Percentiles rank a stretch among this genome's conserved stretches.
phyloP scores from a whole-genome alignment of 2,329 filamentous ascomycete species.

The Colletotrichum sp. region DNA sequence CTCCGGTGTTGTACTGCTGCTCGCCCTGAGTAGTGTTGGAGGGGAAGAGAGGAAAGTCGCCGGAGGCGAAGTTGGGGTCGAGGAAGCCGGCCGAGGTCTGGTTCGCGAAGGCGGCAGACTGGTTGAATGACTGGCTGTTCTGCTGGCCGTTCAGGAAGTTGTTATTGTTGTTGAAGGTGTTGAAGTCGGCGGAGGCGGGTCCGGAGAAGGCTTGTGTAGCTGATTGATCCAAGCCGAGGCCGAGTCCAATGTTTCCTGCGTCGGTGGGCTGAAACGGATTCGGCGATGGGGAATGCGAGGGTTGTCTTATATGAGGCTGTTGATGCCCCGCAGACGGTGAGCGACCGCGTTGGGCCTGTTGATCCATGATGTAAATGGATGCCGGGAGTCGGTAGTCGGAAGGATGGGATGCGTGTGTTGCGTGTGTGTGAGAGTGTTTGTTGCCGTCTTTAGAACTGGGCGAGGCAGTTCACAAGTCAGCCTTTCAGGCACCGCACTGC shows the following conservation, averaged over 20 bases:
- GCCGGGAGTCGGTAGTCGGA: constrained; percentile 21
- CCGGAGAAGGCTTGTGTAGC: constrained; percentile 44
- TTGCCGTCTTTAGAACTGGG: constrained; percentile 39
- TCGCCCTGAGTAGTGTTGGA: constrained; percentile 46
- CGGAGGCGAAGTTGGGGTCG: constrained; percentile 54
- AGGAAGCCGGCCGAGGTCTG: constrained; percentile 52
- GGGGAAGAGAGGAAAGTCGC: constrained; percentile 71
- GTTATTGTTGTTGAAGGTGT: constrained; percentile 49
- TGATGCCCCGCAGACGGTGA: constrained; percentile 66
- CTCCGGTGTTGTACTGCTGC: constrained; percentile 65
- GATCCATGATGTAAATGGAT: constrained; percentile 40
- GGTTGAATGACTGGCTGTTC: constrained; percentile 43
- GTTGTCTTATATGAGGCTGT: constrained; percentile 69
- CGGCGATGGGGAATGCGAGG: constrained; percentile 66
- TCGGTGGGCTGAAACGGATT: constrained; percentile 56
- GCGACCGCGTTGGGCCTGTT: constrained; percentile 54
- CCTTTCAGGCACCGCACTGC: constrained; percentile 45
- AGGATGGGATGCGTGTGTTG: constrained; percentile 1
- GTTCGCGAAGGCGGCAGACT: constrained; percentile 41
- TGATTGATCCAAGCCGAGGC: constrained; percentile 62
- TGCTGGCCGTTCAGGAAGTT: constrained; percentile 57
- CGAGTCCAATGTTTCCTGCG: constrained; percentile 54
- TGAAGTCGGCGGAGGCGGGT: constrained; percentile 48
- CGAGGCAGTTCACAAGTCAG: constrained; percentile 53
- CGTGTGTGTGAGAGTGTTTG: constrained; percentile 18